Conservation (phyloP, 2,329 filamentous ascomycete species). For the Neopestalotiopsis rosae region DNA sequence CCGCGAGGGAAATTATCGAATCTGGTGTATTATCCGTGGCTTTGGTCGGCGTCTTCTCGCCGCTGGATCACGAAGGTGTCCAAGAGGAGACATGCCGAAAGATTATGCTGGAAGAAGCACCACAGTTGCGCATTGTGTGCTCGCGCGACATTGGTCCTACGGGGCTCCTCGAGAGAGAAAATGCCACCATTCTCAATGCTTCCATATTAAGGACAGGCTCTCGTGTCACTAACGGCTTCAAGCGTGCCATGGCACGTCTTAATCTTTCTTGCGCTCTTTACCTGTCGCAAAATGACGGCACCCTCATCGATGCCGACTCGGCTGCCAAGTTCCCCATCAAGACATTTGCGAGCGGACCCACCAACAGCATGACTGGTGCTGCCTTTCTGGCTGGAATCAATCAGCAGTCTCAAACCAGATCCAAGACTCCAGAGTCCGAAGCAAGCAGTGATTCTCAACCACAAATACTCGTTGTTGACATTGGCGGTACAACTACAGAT, state of each 20-base stretch:
- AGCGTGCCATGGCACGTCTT: not conserved
- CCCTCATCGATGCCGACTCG: conserved; percentile 8
- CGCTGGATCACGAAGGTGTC: conserved; percentile 2
- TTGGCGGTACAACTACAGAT: conserved; percentile 10
- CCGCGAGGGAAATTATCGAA: not conserved
- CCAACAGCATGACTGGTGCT: conserved; percentile 16
- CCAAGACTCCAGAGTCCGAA: not conserved
- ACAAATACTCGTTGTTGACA: conserved; percentile 4
- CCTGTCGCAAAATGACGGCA: conserved; percentile 14
- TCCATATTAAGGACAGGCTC: not conserved
- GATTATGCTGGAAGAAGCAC: not conserved
- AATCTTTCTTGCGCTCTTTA: conserved; percentile 1
- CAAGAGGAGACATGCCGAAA: conserved; percentile 9
- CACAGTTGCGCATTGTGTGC: conserved; percentile 6
- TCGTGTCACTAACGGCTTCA: not conserved
- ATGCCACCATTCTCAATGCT: conserved; percentile 12
- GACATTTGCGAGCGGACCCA: conserved; percentile 8
- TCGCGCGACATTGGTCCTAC: conserved; percentile 7
- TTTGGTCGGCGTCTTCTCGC: conserved; percentile 10
- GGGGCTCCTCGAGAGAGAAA: conserved; percentile 6
- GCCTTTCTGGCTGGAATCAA: conserved; percentile 12
- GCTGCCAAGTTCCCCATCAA: conserved; percentile 10
- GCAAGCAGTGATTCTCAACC: not conserved
- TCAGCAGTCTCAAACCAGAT: not conserved
- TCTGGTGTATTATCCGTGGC: not conserved